Evolutionary conservation across 176 grass and related monocot species (phyloP).

Genomic region (Rhynchospora tenuis): DNA sequence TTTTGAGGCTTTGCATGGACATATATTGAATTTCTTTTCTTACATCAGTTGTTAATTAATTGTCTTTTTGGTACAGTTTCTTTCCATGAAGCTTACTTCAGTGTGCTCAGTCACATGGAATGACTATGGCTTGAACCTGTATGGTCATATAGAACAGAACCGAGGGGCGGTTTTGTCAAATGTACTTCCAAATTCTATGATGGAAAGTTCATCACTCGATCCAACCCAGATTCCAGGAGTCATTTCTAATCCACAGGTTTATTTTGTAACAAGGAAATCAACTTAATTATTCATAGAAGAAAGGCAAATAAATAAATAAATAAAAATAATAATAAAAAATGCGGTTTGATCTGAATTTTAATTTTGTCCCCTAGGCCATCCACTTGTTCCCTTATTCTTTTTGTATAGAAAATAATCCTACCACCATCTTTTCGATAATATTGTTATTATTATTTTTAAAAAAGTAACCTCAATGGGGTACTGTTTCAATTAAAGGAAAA

Average conservation of each 20-base stretch:
- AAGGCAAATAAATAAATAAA: background rate
- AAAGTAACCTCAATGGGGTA: too few relatives aligned
- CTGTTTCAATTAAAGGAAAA: too few relatives aligned
- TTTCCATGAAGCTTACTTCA: conserved; percentile 20
- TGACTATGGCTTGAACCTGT: conserved; percentile 7
- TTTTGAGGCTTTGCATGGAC: background rate
- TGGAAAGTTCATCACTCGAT: background rate
- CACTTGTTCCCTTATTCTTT: background rate
- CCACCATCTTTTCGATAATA: background rate
- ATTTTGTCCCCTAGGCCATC: background rate
- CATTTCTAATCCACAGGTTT: background rate
- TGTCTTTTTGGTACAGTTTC: conserved; percentile 9
- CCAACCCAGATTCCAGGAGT: background rate
- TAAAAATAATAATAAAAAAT: background rate
- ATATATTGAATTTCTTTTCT: background rate
- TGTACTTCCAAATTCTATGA: background rate
- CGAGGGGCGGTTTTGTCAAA: background rate
- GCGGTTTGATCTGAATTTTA: background rate
- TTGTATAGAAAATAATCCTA: background rate
- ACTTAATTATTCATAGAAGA: background rate
- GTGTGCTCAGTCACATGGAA: background rate
- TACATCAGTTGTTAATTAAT: background rate
- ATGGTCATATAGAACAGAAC: background rate
- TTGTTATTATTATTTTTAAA: too few relatives aligned
- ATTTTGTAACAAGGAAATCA: background rate